Conservation (phyloP, 1,284 basidiomycete genomes). For the Cryptococcus sp. region DNA sequence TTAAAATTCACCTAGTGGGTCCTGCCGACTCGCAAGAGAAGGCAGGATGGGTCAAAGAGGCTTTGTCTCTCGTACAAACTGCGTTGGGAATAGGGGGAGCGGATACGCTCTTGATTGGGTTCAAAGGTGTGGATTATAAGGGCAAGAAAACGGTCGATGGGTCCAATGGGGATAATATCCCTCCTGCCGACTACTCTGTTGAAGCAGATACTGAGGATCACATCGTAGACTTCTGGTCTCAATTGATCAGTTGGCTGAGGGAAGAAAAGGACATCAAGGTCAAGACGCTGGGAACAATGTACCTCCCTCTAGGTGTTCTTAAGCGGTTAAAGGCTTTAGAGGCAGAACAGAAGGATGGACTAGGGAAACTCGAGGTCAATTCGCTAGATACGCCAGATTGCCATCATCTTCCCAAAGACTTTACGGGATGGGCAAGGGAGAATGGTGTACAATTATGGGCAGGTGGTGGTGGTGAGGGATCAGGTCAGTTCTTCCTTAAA, state of each 20-base stretch:
- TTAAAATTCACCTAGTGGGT: constrained; percentile 41
- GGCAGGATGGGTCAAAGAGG: constrained; percentile 19
- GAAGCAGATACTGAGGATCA: constrained; percentile 3
- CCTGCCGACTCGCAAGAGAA: neutral
- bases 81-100: constrained; percentile 28
- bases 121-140: constrained; percentile 40
- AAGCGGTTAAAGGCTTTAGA: neutral
- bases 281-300: constrained; percentile 36
- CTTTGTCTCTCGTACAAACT: constrained; percentile 15
- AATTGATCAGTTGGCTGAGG: constrained; percentile 4
- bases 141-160: constrained; percentile 22
- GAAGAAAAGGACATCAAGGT: constrained; percentile 9
- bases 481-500: constrained; percentile 25
- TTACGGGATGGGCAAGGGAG: constrained; percentile 33
- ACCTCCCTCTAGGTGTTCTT: constrained; percentile 17
- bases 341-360: neutral
- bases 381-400: constrained; percentile 46
- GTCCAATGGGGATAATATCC: constrained; percentile 10
- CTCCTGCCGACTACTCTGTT: constrained; percentile 4
- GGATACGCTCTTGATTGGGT: constrained; percentile 43
- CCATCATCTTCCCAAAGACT: constrained; percentile 40
- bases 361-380: constrained; percentile 18
- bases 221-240: constrained; percentile 20
- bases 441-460: constrained; percentile 44
- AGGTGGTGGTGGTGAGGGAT: constrained; percentile 42